Evolutionary conservation across 768 basidiomycete species (phyloP).

Genomic region (Mycena indigotica): DNA sequence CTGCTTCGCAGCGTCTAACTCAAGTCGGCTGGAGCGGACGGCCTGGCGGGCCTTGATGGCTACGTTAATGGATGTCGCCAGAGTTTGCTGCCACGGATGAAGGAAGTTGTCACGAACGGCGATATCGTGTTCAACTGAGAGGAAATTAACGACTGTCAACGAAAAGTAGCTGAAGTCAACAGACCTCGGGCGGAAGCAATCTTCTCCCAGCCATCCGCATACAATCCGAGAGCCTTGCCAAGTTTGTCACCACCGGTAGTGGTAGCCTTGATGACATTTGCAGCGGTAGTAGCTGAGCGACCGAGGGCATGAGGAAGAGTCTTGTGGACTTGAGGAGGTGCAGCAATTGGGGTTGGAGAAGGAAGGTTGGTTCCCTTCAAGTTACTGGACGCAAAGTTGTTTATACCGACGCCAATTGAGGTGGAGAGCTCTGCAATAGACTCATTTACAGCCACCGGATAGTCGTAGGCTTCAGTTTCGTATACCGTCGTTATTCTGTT

Average conservation of each 20-base stretch:
- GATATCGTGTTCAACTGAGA: constrained; percentile 68
- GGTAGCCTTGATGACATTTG: constrained; percentile 45
- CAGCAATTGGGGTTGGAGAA: constrained; percentile 61
- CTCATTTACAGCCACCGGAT: constrained; percentile 81
- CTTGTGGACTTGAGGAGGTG: constrained; percentile 76
- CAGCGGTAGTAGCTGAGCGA: constrained; percentile 72
- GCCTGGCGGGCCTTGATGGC: constrained; percentile 93
- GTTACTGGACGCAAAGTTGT: constrained; percentile 84
- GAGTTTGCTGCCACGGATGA: constrained; percentile 84
- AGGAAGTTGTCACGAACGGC: constrained; percentile 69
- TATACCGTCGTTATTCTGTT: constrained; percentile 84
- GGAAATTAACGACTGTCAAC: no score
- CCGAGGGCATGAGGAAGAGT: constrained; percentile 94
- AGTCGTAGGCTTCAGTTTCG: constrained; percentile 86
- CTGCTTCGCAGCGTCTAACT: constrained; percentile 74
- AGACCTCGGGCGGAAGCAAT: constrained; percentile 63
- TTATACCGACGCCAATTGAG: constrained; percentile 71
- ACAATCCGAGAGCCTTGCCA: constrained; percentile 74
- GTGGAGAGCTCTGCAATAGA: constrained; percentile 72
- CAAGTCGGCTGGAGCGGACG: constrained; percentile 76
- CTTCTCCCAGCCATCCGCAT: constrained; percentile 84
- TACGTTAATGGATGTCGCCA: constrained; percentile 79
- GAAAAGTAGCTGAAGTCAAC: not conserved
- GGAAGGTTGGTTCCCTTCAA: constrained; percentile 89
- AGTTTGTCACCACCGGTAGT: constrained; percentile 60